Percentiles rank a stretch among this genome's conserved stretches.
Conservation (phyloP, 768 basidiomycete species). For the Multifurca ochricompacta region DNA sequence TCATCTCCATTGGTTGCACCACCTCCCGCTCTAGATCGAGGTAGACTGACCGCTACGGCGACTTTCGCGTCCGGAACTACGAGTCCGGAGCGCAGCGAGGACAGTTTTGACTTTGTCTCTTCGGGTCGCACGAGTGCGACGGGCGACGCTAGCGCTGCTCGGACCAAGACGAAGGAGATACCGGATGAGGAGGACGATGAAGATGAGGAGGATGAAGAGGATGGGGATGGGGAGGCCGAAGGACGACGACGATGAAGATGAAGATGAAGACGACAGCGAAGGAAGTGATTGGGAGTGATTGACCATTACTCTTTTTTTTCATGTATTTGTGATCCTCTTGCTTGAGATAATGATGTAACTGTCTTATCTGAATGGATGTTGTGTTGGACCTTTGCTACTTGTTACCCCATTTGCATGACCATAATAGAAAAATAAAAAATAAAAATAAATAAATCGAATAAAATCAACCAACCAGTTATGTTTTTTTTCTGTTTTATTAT, state of each 20-base stretch:
- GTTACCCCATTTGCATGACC: no score
- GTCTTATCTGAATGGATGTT: no score
- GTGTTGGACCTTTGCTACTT: no score
- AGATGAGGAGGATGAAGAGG: neutral
- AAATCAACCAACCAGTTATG: no score
- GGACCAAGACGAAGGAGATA: neutral
- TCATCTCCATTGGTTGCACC: no score
- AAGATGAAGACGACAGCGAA: no score
- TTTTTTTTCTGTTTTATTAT: no score
- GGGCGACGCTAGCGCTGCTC: neutral
- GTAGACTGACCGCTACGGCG: slow-evolving; percentile 10
- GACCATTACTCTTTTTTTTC: neutral
- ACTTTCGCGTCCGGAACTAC: slow-evolving; percentile 21
- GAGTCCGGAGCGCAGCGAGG: slow-evolving; percentile 30
- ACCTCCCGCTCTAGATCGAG: neutral
- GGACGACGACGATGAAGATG: slow-evolving; percentile 10
- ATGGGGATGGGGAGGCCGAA: slow-evolving; percentile 12
- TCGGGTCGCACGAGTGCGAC: slow-evolving; percentile 25
- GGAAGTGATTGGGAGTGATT: slow-evolving; percentile 27
- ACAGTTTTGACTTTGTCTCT: slow-evolving; percentile 32
- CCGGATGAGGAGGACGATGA: slow-evolving; percentile 12
- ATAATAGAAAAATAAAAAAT: no score
- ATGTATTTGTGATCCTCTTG: neutral
- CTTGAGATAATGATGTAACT: no score
- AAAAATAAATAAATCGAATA: no score